These are phyloP conservation scores for Diaporthe citrichinensis DNA, from an alignment of 2,329 filamentous ascomycete genomes.

Conservation along the genomic window DNA sequence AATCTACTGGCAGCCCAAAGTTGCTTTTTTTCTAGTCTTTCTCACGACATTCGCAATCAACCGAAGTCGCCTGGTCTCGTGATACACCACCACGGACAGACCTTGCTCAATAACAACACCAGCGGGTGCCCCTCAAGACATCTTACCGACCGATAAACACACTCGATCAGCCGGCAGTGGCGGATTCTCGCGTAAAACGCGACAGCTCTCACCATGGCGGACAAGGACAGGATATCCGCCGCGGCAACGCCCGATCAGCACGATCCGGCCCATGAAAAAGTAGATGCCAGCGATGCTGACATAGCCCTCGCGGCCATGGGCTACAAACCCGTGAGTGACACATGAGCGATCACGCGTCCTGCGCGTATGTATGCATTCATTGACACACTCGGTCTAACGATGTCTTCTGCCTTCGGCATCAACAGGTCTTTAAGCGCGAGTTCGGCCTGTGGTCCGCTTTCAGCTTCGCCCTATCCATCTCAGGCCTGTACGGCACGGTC, in stretches of 20 bases:
- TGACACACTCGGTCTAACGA: not conserved
- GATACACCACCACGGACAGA: not conserved
- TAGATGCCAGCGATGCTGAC: conserved; percentile 47
- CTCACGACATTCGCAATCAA: not conserved
- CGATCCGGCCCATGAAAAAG: conserved; percentile 19
- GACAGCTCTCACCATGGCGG: conserved; percentile 31
- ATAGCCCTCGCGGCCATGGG: conserved; percentile 54
- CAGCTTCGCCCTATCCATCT: conserved; percentile 72
- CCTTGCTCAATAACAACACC: not conserved
- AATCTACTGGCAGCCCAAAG: not conserved
- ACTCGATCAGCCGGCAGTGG: too few relatives aligned
- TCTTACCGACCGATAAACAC: too few relatives aligned
- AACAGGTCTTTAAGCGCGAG: conserved; percentile 69
- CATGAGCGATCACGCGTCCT: not conserved
- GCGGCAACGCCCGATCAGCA: conserved; percentile 12
- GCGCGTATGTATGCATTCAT: not conserved
- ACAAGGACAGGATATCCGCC: conserved; percentile 28
- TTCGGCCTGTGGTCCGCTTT: conserved; percentile 71
- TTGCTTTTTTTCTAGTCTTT: not conserved
- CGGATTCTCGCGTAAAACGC: not conserved
- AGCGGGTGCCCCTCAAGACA: not conserved
- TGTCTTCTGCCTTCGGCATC: not conserved
- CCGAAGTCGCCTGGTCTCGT: not conserved
- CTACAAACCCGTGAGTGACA: conserved; percentile 52
- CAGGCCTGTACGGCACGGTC: conserved; percentile 68